phyloP scores from a whole-genome alignment of 129 eudicot genomes.

The Arctium lappa region DNA sequence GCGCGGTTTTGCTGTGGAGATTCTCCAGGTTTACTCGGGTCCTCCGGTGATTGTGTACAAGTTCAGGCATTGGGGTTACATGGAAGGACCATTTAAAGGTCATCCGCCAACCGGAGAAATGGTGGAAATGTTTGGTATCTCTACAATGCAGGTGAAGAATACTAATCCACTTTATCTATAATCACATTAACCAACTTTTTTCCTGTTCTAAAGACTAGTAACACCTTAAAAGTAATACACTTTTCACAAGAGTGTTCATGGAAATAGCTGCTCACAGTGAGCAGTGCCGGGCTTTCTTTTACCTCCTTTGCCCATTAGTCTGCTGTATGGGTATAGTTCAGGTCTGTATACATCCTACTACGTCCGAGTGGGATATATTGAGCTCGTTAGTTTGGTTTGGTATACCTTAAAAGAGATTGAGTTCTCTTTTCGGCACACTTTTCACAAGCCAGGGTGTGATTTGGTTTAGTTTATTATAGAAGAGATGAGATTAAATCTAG shows the following conservation, averaged over 20 bases:
- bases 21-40: conserved; percentile 82
- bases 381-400: too few species aligned
- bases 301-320: too few species aligned
- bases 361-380: too few species aligned
- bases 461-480: neutral
- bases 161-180: neutral
- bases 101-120: conserved; percentile 62
- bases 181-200: neutral
- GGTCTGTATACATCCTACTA: neutral
- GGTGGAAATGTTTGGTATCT: conserved; percentile 63
- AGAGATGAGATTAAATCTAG: neutral
- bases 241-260: too few species aligned
- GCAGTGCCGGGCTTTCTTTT: too few species aligned
- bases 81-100: conserved; percentile 84
- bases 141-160: conserved; percentile 38
- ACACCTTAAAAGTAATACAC: too few species aligned
- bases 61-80: conserved; percentile 89
- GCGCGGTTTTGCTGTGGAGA: conserved; percentile 79
- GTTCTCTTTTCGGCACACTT: too few species aligned
- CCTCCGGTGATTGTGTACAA: conserved; percentile 76
- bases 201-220: neutral
- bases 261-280: too few species aligned
- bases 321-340: too few species aligned
- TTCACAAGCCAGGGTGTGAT: too few species aligned
- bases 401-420: too few species aligned